Percentiles rank a stretch among this genome's conserved stretches.
Conservation (phyloP, 768 basidiomycete species). For the Trametes cubensis region DNA sequence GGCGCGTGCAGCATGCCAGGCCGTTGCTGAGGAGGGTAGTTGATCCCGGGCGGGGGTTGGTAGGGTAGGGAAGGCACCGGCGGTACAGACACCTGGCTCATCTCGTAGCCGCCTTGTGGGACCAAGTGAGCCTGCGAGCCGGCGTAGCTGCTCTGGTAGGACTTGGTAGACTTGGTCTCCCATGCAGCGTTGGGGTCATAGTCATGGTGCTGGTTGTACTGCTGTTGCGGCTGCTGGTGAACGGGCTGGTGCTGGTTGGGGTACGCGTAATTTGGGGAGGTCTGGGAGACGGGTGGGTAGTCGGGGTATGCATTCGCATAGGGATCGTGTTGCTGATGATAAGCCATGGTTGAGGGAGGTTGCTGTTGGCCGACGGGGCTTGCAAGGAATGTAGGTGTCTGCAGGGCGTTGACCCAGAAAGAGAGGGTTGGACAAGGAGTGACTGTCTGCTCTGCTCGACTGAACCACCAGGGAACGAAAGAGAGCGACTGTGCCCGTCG, state of each 20-base stretch:
- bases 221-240: slow-evolving; percentile 16
- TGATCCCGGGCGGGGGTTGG: slow-evolving; percentile 37
- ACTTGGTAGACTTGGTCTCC: slow-evolving; percentile 58
- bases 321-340: slow-evolving; percentile 34
- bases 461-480: slow-evolving; percentile 26
- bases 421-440: slow-evolving; percentile 20
- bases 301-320: slow-evolving; percentile 28
- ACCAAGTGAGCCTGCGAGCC: slow-evolving; percentile 77
- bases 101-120: slow-evolving; percentile 49
- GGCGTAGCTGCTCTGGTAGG: slow-evolving; percentile 63
- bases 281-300: slow-evolving; percentile 20
- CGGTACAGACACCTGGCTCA: slow-evolving; percentile 52
- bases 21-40: slow-evolving; percentile 64
- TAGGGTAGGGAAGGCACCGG: slow-evolving; percentile 61
- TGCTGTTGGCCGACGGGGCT: neutral
- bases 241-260: slow-evolving; percentile 21
- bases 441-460: slow-evolving; percentile 24
- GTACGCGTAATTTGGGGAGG: slow-evolving; percentile 24
- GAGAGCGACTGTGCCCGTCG: slow-evolving; percentile 22
- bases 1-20: slow-evolving; percentile 51
- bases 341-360: slow-evolving; percentile 31
- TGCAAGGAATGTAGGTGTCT: neutral
- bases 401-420: slow-evolving; percentile 4
- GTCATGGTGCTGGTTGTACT: slow-evolving; percentile 25
- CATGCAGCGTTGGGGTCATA: slow-evolving; percentile 37